Percentiles rank a stretch among this genome's conserved stretches.
Evolutionary conservation across 108 stramenopile genomes (phyloP).

Genomic region (Fistulifera solaris): DNA sequence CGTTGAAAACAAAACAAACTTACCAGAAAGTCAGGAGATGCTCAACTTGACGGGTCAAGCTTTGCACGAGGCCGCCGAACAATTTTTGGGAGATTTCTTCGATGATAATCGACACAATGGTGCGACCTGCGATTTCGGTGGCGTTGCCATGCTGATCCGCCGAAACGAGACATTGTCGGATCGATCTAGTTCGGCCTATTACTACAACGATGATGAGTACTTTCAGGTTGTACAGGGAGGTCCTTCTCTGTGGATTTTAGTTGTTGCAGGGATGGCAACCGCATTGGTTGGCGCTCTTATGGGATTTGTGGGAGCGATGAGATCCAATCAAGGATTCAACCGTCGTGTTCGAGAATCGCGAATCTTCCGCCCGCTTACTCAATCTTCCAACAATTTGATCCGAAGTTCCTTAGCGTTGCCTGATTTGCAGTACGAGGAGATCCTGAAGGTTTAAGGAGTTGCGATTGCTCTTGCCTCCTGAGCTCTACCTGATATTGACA

Average conservation of each 20-base stretch:
- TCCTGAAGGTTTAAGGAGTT: background rate
- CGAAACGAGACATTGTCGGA: slow-evolving; percentile 35
- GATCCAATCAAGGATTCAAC: slow-evolving; percentile 46
- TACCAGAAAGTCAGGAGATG: slow-evolving; percentile 18
- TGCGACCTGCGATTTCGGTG: slow-evolving; percentile 84
- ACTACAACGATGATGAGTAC: slow-evolving; percentile 50
- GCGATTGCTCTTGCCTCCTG: background rate
- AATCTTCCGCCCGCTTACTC: slow-evolving; percentile 19
- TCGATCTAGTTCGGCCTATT: slow-evolving; percentile 23
- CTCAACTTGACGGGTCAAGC: slow-evolving; percentile 35
- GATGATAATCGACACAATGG: slow-evolving; percentile 35
- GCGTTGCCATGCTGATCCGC: slow-evolving; percentile 52
- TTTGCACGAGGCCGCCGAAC: slow-evolving; percentile 42
- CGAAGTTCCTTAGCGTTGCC: slow-evolving; percentile 20
- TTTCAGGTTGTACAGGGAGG: slow-evolving; percentile 13
- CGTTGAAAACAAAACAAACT: slow-evolving; percentile 12
- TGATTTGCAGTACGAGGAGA: slow-evolving; percentile 8
- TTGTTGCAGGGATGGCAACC: slow-evolving; percentile 18
- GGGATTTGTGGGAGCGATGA: slow-evolving; percentile 68
- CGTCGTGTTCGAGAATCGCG: slow-evolving; percentile 17
- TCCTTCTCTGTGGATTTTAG: slow-evolving; percentile 17
- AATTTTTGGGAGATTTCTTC: slow-evolving; percentile 43
- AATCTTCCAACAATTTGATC: slow-evolving; percentile 14
- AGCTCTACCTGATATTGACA: background rate
- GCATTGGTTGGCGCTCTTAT: slow-evolving; percentile 25